Conservation (phyloP, 2,329 filamentous ascomycete genomes). For the Leptosphaerulina australis region DNA sequence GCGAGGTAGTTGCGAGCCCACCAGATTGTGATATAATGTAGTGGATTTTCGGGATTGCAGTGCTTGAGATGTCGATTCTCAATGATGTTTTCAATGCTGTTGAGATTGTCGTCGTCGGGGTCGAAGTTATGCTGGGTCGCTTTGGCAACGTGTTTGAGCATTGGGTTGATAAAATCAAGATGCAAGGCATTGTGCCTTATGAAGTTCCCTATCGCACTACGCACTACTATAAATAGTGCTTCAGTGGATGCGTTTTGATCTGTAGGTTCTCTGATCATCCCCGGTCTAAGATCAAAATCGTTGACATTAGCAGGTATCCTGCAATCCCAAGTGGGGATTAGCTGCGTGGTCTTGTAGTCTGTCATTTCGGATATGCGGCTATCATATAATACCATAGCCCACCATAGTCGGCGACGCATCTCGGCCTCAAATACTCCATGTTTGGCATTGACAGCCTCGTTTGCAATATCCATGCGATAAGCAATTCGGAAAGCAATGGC, state of each 20-base stretch:
- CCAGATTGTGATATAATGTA: conserved; percentile 57
- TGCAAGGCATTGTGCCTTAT: conserved; percentile 51
- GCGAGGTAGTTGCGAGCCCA: conserved; percentile 54
- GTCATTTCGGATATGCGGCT: conserved; percentile 59
- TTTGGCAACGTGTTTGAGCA: conserved; percentile 49
- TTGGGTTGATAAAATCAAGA: conserved; percentile 56
- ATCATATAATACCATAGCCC: conserved; percentile 66
- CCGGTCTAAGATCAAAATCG: conserved; percentile 53
- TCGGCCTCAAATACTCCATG: conserved; percentile 64
- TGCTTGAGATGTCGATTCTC: conserved; percentile 48
- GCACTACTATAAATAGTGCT: conserved; percentile 59
- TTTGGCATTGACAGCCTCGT: conserved; percentile 59
- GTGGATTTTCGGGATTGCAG: conserved; percentile 33
- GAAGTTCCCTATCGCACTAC: conserved; percentile 55
- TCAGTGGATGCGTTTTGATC: conserved; percentile 58
- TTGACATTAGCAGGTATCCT: conserved; percentile 59
- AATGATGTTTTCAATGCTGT: conserved; percentile 47
- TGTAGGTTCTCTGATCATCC: conserved; percentile 48
- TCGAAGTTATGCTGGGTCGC: conserved; percentile 11
- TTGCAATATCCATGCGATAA: conserved; percentile 65
- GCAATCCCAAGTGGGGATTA: conserved; percentile 58
- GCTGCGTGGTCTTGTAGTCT: conserved; percentile 57
- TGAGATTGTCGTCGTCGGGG: conserved; percentile 38
- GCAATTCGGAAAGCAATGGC: conserved; percentile 65
- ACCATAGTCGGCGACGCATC: conserved; percentile 67